These are phyloP conservation scores for Pythium brachiatum DNA, from an alignment of 352 stramenopile species.

Conservation along the genomic window DNA sequence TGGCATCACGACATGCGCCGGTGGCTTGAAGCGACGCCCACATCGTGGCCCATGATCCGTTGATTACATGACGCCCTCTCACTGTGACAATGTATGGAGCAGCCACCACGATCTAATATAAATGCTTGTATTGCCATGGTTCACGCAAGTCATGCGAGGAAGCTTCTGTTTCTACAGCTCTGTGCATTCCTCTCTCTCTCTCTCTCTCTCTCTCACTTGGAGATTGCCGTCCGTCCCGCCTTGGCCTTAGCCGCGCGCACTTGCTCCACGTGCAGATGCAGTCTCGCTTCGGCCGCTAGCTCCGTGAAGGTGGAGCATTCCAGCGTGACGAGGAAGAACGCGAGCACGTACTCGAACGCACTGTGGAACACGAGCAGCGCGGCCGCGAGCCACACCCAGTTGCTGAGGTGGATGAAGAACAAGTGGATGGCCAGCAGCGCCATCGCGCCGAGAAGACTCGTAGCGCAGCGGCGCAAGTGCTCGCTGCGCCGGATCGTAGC, in stretches of 20 bases:
- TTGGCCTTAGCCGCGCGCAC: background rate
- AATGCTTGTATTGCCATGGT: background rate
- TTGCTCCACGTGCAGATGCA: conserved; percentile 47
- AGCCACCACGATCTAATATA: background rate
- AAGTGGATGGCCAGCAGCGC: conserved; percentile 30
- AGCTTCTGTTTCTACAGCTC: background rate
- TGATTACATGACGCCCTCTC: background rate
- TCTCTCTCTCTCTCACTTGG: background rate
- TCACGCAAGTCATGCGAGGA: background rate
- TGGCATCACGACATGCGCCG: background rate
- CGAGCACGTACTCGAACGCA: conserved; percentile 63
- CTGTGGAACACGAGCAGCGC: conserved; percentile 37
- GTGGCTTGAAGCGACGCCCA: background rate
- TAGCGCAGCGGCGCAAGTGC: conserved; percentile 37
- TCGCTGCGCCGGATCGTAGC: conserved; percentile 38
- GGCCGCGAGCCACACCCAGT: conserved; percentile 30
- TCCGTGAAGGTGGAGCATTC: conserved; percentile 83
- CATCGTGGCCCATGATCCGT: background rate
- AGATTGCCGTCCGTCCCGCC: background rate
- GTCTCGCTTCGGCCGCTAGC: conserved; percentile 60
- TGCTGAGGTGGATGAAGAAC: conserved; percentile 13
- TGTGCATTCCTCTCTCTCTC: background rate
- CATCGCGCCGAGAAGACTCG: conserved; percentile 32
- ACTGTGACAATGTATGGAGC: background rate
- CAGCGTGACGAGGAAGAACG: conserved; percentile 79